Percentiles rank a stretch among this genome's conserved stretches.
phyloP scores from a whole-genome alignment of 805 yeast genomes.

The Kregervanrija fluxuum region DNA sequence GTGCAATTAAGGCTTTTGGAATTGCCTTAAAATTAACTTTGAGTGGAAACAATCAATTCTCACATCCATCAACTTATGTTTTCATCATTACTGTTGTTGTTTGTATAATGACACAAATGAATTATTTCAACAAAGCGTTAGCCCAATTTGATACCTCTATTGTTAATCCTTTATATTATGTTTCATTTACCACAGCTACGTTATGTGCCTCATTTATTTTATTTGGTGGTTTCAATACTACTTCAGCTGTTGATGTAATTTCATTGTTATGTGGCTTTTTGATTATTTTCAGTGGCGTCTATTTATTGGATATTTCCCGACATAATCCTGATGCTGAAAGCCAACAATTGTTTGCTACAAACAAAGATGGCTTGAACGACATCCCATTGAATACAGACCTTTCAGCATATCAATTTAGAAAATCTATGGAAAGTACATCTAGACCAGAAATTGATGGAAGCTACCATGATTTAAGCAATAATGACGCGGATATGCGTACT shows the following conservation, averaged over 20 bases:
- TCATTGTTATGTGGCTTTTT: slow-evolving; percentile 80
- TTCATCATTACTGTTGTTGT: slow-evolving; percentile 71
- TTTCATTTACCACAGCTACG: slow-evolving; percentile 85
- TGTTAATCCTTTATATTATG: slow-evolving; percentile 86
- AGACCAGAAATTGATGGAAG: slow-evolving; percentile 26
- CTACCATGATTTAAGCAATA: slow-evolving; percentile 20
- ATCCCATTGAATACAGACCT: slow-evolving; percentile 82
- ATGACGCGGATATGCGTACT: slow-evolving; percentile 30
- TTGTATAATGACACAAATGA: slow-evolving; percentile 88
- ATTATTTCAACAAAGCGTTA: slow-evolving; percentile 85
- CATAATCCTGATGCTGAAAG: slow-evolving; percentile 42
- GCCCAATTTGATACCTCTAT: slow-evolving; percentile 91
- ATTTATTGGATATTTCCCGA: slow-evolving; percentile 70
- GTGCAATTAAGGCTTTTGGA: slow-evolving; percentile 91
- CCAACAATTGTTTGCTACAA: slow-evolving; percentile 34
- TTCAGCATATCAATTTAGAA: slow-evolving; percentile 63
- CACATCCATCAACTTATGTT: slow-evolving; percentile 76
- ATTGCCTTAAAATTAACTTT: slow-evolving; percentile 82
- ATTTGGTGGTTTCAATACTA: slow-evolving; percentile 81
- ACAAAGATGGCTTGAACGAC: slow-evolving; percentile 46
- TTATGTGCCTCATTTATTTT: slow-evolving; percentile 78
- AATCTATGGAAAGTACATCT: slow-evolving; percentile 57
- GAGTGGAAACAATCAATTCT: slow-evolving; percentile 80
- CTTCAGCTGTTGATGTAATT: slow-evolving; percentile 70
- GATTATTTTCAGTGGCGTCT: slow-evolving; percentile 83